Percentiles rank a stretch among this genome's conserved stretches.
Evolutionary conservation across 2,329 filamentous ascomycete genomes (phyloP).

Genomic region (Diplodia scrobiculata): DNA sequence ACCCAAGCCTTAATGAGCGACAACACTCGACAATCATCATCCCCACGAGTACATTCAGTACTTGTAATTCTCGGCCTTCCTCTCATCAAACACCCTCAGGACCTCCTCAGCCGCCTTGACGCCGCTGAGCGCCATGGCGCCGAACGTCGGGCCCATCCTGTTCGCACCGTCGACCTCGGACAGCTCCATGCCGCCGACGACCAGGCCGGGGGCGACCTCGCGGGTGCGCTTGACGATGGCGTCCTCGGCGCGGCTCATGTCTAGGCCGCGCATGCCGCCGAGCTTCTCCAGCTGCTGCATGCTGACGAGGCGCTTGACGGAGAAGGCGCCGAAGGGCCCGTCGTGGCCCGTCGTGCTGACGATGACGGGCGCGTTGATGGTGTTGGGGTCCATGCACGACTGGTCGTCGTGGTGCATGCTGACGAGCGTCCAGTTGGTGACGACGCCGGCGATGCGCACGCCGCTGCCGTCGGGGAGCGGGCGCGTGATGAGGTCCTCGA

Average conservation of each 20-base stretch:
- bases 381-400: constrained; percentile 96
- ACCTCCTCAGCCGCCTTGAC: constrained; percentile 92
- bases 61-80: constrained; percentile 72
- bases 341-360: constrained; percentile 92
- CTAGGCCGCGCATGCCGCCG: constrained; percentile 87
- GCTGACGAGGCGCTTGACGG: constrained; percentile 83
- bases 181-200: constrained; percentile 94
- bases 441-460: constrained; percentile 80
- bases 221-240: constrained; percentile 90
- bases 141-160: constrained; percentile 87
- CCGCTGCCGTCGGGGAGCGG: constrained; percentile 48
- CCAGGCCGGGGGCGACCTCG: constrained; percentile 82
- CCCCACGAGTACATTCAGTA: neutral
- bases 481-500: constrained; percentile 90
- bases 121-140: constrained; percentile 83
- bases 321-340: constrained; percentile 87
- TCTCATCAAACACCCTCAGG: constrained; percentile 72
- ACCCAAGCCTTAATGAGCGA: neutral
- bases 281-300: constrained; percentile 83
- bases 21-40: neutral
- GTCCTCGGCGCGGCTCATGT: constrained; percentile 90
- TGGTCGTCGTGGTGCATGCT: constrained; percentile 85
- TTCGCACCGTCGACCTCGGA: constrained; percentile 89
- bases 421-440: constrained; percentile 95
- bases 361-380: constrained; percentile 86